phyloP scores from a whole-genome alignment of 2,329 filamentous ascomycete genomes.

The Mariannaea sp. region DNA sequence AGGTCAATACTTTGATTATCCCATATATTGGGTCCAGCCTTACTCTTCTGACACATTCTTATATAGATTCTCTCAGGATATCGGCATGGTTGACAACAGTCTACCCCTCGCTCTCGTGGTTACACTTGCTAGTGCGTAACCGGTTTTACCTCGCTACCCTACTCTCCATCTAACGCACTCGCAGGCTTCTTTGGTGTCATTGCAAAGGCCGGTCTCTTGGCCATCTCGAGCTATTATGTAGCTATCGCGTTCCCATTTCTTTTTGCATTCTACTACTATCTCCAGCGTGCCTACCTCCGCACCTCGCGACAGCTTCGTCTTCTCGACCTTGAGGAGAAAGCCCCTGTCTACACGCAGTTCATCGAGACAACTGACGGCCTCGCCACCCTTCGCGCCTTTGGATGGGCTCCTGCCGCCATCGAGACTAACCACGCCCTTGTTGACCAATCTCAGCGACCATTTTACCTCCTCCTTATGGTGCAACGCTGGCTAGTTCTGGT shows the following conservation, averaged over 20 bases:
- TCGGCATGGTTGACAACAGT: slow-evolving; percentile 50
- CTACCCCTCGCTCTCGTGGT: slow-evolving; percentile 45
- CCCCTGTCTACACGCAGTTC: slow-evolving; percentile 47
- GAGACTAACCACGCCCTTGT: slow-evolving; percentile 53
- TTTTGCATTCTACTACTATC: slow-evolving; percentile 47
- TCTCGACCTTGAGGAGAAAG: slow-evolving; percentile 49
- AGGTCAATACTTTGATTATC: slow-evolving; percentile 33
- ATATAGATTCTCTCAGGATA: slow-evolving; percentile 49
- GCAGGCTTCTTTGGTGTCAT: slow-evolving; percentile 43
- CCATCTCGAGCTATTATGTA: slow-evolving; percentile 38
- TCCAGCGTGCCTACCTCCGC: slow-evolving; percentile 49
- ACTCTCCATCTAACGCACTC: slow-evolving; percentile 4
- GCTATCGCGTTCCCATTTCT: slow-evolving; percentile 51
- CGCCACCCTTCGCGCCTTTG: slow-evolving; percentile 58
- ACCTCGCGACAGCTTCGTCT: slow-evolving; percentile 50
- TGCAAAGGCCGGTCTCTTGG: slow-evolving; percentile 34
- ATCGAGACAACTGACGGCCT: slow-evolving; percentile 54
- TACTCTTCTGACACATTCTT: not conserved
- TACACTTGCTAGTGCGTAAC: slow-evolving; percentile 43
- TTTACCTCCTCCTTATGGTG: slow-evolving; percentile 60
- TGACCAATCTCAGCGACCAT: slow-evolving; percentile 59
- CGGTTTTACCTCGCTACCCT: not conserved
- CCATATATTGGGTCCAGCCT: not conserved
- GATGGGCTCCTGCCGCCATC: slow-evolving; percentile 48
- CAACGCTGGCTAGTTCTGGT: slow-evolving; percentile 62